Evolutionary conservation across 2,329 filamentous ascomycete species (phyloP), one percentile per base, ranked within the genome.

Genomic region (Ophiosphaerella narmari): DNA sequence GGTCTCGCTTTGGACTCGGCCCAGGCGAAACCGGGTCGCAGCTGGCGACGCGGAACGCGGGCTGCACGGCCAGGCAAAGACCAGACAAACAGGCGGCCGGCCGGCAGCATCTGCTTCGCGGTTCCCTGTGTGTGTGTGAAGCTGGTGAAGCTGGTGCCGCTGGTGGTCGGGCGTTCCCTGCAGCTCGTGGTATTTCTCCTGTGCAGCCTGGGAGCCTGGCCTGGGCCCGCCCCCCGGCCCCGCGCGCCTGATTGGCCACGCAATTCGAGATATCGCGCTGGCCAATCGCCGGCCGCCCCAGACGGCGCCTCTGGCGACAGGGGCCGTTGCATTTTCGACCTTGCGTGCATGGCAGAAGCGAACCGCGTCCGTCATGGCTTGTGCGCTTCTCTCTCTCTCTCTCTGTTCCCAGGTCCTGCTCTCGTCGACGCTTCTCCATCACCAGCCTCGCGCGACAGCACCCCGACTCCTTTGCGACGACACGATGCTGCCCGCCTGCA

Each of bases 371-470:
- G 38, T 32, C 38, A 32, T 40, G 51, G 57, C 55, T 29, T 29
- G 26, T 29, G 48, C 55, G 57, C 26, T 29, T 9, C 5, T 5
- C 16, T 18, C 16, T 18, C 16, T n/a, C n/a, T 2, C 62, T 63
- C 61, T 66, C 59, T 60, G 65, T 54, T 60, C 53, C 61, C 18
- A 21, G 18, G 2, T 21, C 18, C 18, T 21, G 55, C 48, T 62
- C 59, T 58, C 58, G 60, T 62, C 56, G 62, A 54, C 59, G 50
- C 55, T 61, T 57, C 63, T 29, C 60, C 60, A 59, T 57, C 61
- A 59, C 50, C 55, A 60, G 16, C 44, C 56, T 50, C 57, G 49
- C 7, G 4, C 57, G 43, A 55, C 52, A 18, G 16, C 16, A 18
- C 16, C 16, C 16, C 16, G 16, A 18, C 42, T 48, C 59, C 39